Evolutionary conservation across 106 monocot genomes (phyloP), one percentile per base, ranked within the genome.

Genomic region (Vanilla planifolia): DNA sequence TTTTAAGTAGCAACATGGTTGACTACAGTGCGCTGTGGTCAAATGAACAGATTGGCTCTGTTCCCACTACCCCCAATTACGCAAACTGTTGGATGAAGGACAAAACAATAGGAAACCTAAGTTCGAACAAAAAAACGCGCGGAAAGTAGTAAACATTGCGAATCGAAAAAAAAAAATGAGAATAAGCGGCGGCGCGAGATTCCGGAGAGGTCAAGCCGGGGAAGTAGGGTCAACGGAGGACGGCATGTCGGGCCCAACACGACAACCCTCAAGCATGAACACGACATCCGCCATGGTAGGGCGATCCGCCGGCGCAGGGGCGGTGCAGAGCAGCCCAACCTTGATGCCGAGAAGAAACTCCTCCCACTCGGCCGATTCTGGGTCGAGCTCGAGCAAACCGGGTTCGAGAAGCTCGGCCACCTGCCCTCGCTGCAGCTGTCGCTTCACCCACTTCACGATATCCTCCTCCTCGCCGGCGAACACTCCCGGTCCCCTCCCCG

Each of bases 211-310:
- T 76, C 61, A 74, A n/a, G n/a, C n/a, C n/a, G n/a, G 89, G 20
- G 81, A 72, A 15, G 93, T 89, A 19, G 85, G 95, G 22, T 89
- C 89, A 26, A 77, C 75, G 29, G 95, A 95, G 24, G 94, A 95
- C 4, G 94, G 82, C 55, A 85, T 47, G 67, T 86, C 95, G 17
- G 86, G 80, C 5, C 85, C 84, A 10, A 95, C 83, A 1, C 95
- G 77, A 71, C 95, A 95, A 37, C 90, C 86, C 44, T 95, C 95
- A 23, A 95, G 86, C 95, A 95, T 95, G 83, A 95, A 95, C 40
- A 90, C 95, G 55, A 95, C 75, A 60, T 95, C 95, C 37, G 80
- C 63, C 95, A 86, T 84, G 40, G 75, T 51, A 10, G 83, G 86
- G 33, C 95, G 74, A 57, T 95, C 90, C 4, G 66, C 34, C 36